These are phyloP conservation scores for Microdochium bolleyi DNA, from an alignment of 2,329 filamentous ascomycete species.

Conservation along the genomic window DNA sequence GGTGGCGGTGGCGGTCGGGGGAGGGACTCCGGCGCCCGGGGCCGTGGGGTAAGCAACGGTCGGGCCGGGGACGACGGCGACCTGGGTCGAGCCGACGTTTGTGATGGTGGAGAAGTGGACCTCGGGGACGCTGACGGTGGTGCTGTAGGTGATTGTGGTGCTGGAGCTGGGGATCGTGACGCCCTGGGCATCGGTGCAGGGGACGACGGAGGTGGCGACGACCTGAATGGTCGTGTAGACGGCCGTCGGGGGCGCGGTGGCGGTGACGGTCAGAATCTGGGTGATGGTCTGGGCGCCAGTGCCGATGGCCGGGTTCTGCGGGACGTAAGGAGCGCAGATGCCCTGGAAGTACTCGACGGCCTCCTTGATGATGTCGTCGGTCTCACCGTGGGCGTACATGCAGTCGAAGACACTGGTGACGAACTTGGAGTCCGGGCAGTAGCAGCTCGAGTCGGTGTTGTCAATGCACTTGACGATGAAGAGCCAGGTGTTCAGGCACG, in stretches of 20 bases:
- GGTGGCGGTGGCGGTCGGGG: conserved; percentile 16
- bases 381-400: conserved; percentile 66
- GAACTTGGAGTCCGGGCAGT: conserved; percentile 74
- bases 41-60: conserved; percentile 12
- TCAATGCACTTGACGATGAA: conserved; percentile 65
- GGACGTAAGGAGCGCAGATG: conserved; percentile 72
- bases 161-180: conserved; percentile 40
- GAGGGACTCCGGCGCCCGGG: conserved; percentile 22
- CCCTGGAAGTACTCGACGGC: conserved; percentile 83
- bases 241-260: conserved; percentile 29
- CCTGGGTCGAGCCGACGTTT: conserved; percentile 25
- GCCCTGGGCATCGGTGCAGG: conserved; percentile 37
- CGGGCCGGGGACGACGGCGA: conserved; percentile 29
- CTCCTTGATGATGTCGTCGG: conserved; percentile 56
- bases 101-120: conserved; percentile 26
- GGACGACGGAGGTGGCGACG: conserved; percentile 41
- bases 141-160: conserved; percentile 36
- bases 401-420: conserved; percentile 75
- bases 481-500: conserved; percentile 90
- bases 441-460: conserved; percentile 79
- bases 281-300: conserved; percentile 62
- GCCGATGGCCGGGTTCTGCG: conserved; percentile 76
- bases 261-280: conserved; percentile 47
- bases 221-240: conserved; percentile 38
- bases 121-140: conserved; percentile 35